Base-by-base conservation (phyloP, 208 protist genomes). In the Blechomonas ayalai region DNA sequence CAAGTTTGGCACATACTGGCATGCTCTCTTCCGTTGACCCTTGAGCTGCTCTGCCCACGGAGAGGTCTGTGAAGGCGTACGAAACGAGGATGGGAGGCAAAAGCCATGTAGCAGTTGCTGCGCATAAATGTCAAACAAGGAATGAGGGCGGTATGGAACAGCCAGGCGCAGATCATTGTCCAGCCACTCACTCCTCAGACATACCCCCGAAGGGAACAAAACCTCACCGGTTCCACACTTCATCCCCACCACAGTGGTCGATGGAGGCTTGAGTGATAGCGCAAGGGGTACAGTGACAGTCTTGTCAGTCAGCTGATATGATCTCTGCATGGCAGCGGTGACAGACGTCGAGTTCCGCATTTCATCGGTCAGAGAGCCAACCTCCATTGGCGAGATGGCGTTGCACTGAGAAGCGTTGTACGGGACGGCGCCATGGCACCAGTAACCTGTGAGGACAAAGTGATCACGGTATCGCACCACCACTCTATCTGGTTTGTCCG, bases 201-300 rank as follows among this genome's bases (percentile, higher is more conserved):
- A 58, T 4, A 90, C 69, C 34, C 82, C 82, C 3, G 73, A 82
- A 7, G 70, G 52, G 47, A 74, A 89, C 28, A 83, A 58, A 4
- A 87, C 70, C 27, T 67, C 34, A 13, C 68, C 76, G 0, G 43
- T 2, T 12, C 64, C 63, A 33, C 66, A 66, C 12, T 66, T 51
- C 38, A 59, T 51, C 12, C 70, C 71, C 3, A 89, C 57, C 19
- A 36, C 26, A 38, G 59, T 33, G 3, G 40, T 33, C 10, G 27
- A 35, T 10, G 58, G 58, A 32, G 58, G 49, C 18, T 57, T 65
- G 25, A 8, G 9, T n/a, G n/a, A n/a, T 16, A 51, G 24, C 15
- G 28, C 4, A 39, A 7, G 16, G 26, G 7, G 3, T 7, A 9
- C 8, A 35, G 4, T 27, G 26, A 8, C 16, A 16, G 1, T 5